A percentile compares a stretch with the other conserved stretches of the same genome.
Conservation (phyloP, 202 grass and related monocot species). For the Brachypodium distachyon region DNA sequence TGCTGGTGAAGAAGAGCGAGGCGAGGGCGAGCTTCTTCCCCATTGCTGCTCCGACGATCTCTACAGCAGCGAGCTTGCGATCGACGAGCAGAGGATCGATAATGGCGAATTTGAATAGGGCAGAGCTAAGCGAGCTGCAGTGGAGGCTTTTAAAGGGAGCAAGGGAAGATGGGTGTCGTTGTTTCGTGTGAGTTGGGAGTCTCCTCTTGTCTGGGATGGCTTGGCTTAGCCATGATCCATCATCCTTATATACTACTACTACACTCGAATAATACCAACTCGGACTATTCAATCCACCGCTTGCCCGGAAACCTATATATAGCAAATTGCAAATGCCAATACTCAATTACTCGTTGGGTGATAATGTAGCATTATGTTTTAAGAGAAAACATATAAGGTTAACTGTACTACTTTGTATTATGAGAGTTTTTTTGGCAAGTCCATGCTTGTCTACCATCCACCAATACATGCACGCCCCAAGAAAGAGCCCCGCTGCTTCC, state of each 20-base stretch:
- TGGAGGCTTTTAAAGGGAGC: not conserved
- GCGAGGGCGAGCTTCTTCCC: constrained; percentile 37
- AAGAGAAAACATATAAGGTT: too few relatives aligned
- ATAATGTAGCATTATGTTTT: too few relatives aligned
- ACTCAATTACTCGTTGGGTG: too few relatives aligned
- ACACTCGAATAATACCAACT: too few relatives aligned
- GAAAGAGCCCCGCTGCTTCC: constrained; percentile 1
- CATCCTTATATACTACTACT: not conserved
- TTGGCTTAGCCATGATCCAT: not conserved
- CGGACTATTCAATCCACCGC: too few relatives aligned
- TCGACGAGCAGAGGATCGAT: not conserved
- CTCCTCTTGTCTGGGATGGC: not conserved
- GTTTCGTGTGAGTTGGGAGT: constrained; percentile 19
- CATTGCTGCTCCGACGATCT: constrained; percentile 19
- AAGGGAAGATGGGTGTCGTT: constrained; percentile 9
- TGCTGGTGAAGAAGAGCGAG: constrained; percentile 39
- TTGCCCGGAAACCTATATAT: too few relatives aligned
- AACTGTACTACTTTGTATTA: too few relatives aligned
- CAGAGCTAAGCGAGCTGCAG: not conserved
- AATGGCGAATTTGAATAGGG: not conserved
- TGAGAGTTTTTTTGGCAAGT: not conserved
- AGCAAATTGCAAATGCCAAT: too few relatives aligned
- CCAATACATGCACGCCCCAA: not conserved
- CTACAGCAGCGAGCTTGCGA: not conserved
- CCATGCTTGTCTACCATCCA: not conserved